Conservation (phyloP, 2,329 filamentous ascomycete species). For the Nannizzia gypsea region DNA sequence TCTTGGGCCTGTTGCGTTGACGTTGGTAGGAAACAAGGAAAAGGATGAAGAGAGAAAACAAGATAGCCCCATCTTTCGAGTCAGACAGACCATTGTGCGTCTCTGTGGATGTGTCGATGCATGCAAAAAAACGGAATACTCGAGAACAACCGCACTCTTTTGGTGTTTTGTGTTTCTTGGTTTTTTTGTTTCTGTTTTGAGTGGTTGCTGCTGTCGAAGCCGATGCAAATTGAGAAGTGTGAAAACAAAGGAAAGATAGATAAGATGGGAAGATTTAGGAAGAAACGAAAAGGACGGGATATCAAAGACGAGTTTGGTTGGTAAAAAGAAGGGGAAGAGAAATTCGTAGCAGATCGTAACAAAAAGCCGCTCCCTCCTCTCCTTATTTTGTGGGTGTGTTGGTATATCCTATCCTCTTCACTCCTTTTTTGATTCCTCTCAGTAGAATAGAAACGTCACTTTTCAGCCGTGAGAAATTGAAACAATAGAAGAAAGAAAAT, state of each 20-base stretch:
- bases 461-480: conserved; percentile 22
- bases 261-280: conserved; percentile 5
- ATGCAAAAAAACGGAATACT: neutral
- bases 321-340: conserved; percentile 12
- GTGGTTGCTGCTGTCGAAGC: neutral
- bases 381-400: neutral
- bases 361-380: conserved; percentile 27
- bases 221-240: neutral
- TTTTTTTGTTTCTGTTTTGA: neutral
- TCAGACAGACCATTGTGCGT: neutral
- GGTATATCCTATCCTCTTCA: neutral
- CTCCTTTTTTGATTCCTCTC: neutral
- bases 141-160: conserved; percentile 9
- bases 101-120: conserved; percentile 1
- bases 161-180: neutral
- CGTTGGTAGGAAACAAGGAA: neutral
- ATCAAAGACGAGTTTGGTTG: conserved; percentile 11
- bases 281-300: conserved; percentile 8
- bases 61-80: neutral
- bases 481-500: conserved; percentile 20
- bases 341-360: conserved; percentile 36
- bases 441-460: conserved; percentile 5
- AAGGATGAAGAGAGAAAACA: neutral
- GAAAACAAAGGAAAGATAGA: neutral
- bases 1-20: neutral